Evolutionary conservation across 78 protist species (phyloP), one percentile per base, ranked within the genome.

Genomic region (Polysphondylium violaceum): DNA sequence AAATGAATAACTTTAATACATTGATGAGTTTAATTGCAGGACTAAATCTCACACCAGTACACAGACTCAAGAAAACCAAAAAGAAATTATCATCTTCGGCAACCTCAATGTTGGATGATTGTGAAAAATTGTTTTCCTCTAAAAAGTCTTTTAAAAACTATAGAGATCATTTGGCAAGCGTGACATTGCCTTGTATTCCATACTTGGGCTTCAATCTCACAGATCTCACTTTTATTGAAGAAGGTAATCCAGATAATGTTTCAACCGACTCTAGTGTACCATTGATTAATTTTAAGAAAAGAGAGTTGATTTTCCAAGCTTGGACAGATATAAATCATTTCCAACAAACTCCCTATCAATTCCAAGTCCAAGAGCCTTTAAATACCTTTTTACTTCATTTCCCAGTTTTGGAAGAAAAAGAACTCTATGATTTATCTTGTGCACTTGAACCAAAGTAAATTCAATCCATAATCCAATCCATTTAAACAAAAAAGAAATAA

Each of bases 221-320:
- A n/a, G 95, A 92, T 67, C 27, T 92, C 0, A 73, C 86, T 63
- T 92, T 92, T 65, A 92, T 92, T 47, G 95, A 92, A 29, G 95
- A 92, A 53, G 91, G 91, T 58, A 83, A 83, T 59, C 76, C 64
- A 12, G 72, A 83, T 83, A 21, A 61, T 21, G 31, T 74, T 17
- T 27, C 41, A 33, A 5, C 5, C n/a, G 73, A 60, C 19, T 3
- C 27, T 11, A 21, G 60, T 1, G 33, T 21, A 38, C 89, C 89
- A 31, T 16, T 91, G 17, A 71, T 92, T 44, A 92, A 92, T 55
- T 92, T 79, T 36, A 76, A 92, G 29, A 92, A 92, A 56, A 72
- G 92, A 51, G 87, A 83, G 38, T 36, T 92, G 21, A 56, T 92
- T 59, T 92, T 59, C 25, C 91, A 83, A 25, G 71, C 91, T 68